These are phyloP conservation scores for Meyerozyma smithsonii DNA, from an alignment of 1,139 yeast genomes.

Conservation along the genomic window DNA sequence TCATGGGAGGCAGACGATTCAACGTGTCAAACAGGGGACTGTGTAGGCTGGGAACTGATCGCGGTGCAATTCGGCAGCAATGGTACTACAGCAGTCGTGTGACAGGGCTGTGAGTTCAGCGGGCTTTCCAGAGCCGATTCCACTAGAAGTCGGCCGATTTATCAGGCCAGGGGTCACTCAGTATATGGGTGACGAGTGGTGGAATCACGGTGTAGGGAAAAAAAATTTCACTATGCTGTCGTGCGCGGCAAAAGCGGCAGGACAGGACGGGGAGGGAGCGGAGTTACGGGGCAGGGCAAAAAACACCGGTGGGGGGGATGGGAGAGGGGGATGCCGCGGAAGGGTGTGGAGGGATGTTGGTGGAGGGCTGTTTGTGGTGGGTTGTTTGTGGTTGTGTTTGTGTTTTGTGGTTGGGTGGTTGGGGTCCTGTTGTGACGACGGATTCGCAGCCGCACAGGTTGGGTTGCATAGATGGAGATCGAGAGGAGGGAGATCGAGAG, in stretches of 20 bases:
- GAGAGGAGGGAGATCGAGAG: no score
- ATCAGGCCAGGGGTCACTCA: slow-evolving; percentile 3
- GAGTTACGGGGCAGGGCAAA: neutral
- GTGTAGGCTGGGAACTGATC: neutral
- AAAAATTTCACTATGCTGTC: slow-evolving; percentile 3
- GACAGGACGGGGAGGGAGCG: neutral
- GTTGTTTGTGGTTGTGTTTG: no score
- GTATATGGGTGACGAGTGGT: slow-evolving; percentile 2
- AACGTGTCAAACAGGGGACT: neutral
- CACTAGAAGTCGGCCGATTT: slow-evolving; percentile 2
- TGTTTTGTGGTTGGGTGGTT: no score
- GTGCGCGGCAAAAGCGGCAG: slow-evolving; percentile 3
- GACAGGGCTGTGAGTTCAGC: neutral
- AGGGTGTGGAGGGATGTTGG: neutral
- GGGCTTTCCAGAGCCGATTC: slow-evolving; percentile 1
- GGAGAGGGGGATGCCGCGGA: neutral
- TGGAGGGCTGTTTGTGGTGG: no score
- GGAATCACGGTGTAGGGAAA: slow-evolving; percentile 2
- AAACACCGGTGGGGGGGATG: neutral
- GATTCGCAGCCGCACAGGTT: no score
- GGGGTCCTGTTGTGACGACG: no score
- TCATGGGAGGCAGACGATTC: neutral
- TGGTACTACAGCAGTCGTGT: neutral
- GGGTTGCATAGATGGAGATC: no score
- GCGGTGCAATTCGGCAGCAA: neutral